A percentile compares a stretch with the other conserved stretches of the same genome.
phyloP scores from a whole-genome alignment of 495 filamentous ascomycete species.

The Entonaema liquescens region DNA sequence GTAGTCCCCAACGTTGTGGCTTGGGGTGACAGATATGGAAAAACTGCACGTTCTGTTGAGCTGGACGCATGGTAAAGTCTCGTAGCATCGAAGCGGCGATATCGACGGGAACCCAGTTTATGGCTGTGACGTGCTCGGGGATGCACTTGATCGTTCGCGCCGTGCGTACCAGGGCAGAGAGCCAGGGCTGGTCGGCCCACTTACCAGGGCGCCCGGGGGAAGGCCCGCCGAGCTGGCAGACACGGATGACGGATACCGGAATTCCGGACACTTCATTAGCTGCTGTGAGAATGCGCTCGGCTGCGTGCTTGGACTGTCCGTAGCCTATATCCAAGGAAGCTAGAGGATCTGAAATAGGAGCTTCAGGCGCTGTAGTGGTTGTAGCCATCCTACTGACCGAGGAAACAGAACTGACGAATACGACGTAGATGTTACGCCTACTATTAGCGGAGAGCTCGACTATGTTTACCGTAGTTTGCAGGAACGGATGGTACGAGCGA shows the following conservation, averaged over 20 bases:
- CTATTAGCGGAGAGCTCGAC: too few species aligned
- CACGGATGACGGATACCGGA: slow-evolving; percentile 33
- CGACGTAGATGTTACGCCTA: too few species aligned
- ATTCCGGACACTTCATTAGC: slow-evolving; percentile 3
- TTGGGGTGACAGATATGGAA: slow-evolving; percentile 6
- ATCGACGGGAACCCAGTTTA: slow-evolving; percentile 48
- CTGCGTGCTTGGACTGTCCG: too few species aligned
- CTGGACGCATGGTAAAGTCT: slow-evolving; percentile 19
- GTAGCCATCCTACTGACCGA: too few species aligned
- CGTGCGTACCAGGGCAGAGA: slow-evolving; percentile 41
- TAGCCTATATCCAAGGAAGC: too few species aligned
- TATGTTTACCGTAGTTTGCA: too few species aligned
- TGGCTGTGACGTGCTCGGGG: slow-evolving; percentile 21
- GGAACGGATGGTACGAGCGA: too few species aligned
- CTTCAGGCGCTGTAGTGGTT: too few species aligned
- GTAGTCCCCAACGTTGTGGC: background rate
- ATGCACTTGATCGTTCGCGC: slow-evolving; percentile 12
- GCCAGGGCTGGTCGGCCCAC: slow-evolving; percentile 40
- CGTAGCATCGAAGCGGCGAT: slow-evolving; percentile 29
- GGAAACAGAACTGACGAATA: too few species aligned
- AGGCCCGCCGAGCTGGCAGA: slow-evolving; percentile 43
- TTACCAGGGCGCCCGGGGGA: slow-evolving; percentile 17
- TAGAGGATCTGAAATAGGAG: too few species aligned
- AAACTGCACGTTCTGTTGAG: slow-evolving; percentile 8
- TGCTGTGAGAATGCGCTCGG: too few species aligned